A percentile compares a stretch with the other conserved stretches of the same genome.
Conservation (phyloP, 75 land plant species). For the Larix kaempferi region DNA sequence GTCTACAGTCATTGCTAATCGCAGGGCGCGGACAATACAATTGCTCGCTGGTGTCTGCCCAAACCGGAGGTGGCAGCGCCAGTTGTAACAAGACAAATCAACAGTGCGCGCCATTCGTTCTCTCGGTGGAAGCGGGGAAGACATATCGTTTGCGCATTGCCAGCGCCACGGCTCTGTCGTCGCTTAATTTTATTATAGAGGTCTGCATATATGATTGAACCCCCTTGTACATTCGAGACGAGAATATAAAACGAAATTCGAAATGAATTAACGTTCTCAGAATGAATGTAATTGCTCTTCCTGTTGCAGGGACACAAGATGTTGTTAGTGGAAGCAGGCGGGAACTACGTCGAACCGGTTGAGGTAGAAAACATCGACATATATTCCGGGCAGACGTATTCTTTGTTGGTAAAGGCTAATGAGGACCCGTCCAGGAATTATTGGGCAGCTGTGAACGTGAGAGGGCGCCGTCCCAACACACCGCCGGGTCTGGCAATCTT, state of each 20-base stretch:
- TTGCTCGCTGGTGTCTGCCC: conserved; percentile 31
- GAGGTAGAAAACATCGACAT: conserved; percentile 48
- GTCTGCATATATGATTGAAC: conserved; percentile 10
- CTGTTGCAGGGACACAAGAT: conserved; percentile 64
- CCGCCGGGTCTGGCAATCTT: conserved; percentile 58
- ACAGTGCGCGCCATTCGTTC: conserved; percentile 48
- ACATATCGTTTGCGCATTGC: conserved; percentile 61
- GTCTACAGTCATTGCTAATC: conserved; percentile 59
- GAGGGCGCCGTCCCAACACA: conserved; percentile 51
- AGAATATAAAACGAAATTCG: neutral
- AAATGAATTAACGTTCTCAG: neutral
- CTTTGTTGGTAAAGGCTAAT: conserved; percentile 67
- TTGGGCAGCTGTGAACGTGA: conserved; percentile 56
- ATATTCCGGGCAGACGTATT: conserved; percentile 79
- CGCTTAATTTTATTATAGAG: conserved; percentile 57
- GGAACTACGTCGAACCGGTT: conserved; percentile 66
- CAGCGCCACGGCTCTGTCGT: conserved; percentile 54
- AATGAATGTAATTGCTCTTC: neutral
- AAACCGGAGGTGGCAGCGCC: neutral
- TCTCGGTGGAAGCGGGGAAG: conserved; percentile 58
- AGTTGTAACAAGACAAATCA: conserved; percentile 50
- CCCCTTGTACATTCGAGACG: neutral
- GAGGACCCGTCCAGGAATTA: conserved; percentile 69
- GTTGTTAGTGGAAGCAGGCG: conserved; percentile 82
- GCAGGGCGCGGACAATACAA: conserved; percentile 68